Conservation (phyloP, 1,284 basidiomycete species). For the Polyporus tsugae region DNA sequence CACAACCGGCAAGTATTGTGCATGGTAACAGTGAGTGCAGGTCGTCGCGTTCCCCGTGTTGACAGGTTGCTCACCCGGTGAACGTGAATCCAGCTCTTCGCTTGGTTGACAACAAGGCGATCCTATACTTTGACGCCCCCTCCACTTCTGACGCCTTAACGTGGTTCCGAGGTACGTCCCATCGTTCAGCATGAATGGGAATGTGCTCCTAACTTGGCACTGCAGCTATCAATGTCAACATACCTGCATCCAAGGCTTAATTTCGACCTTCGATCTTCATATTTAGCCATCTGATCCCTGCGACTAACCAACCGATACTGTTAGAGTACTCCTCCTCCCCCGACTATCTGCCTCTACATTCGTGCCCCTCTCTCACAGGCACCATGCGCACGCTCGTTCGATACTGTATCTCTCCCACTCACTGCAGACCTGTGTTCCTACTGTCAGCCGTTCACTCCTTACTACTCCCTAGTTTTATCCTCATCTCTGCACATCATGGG, state of each 20-base stretch:
- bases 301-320: conserved; percentile 32
- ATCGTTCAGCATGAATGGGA: background rate
- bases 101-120: conserved; percentile 88
- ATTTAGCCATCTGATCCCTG: conserved; percentile 22
- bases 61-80: conserved; percentile 16
- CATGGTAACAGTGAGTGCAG: conserved; percentile 77
- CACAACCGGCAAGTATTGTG: conserved; percentile 90
- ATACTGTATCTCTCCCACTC: conserved; percentile 32
- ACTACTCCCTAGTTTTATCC: conserved; percentile 23
- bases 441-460: conserved; percentile 33
- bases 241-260: conserved; percentile 59
- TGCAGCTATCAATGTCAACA: conserved; percentile 70
- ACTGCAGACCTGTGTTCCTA: conserved; percentile 32
- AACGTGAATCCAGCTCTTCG: conserved; percentile 65
- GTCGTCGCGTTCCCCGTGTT: conserved; percentile 25
- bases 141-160: conserved; percentile 84
- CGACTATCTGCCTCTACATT: conserved; percentile 15
- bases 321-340: conserved; percentile 27
- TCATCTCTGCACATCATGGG: conserved; percentile 31
- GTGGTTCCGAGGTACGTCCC: conserved; percentile 84
- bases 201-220: conserved; percentile 6
- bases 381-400: conserved; percentile 33
- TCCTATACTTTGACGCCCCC: conserved; percentile 91
- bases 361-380: conserved; percentile 26
- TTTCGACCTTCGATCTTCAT: conserved; percentile 21